A percentile compares a stretch with the other conserved stretches of the same genome.
Conservation (phyloP, 306 rosid species). For the Trifolium dubium region DNA sequence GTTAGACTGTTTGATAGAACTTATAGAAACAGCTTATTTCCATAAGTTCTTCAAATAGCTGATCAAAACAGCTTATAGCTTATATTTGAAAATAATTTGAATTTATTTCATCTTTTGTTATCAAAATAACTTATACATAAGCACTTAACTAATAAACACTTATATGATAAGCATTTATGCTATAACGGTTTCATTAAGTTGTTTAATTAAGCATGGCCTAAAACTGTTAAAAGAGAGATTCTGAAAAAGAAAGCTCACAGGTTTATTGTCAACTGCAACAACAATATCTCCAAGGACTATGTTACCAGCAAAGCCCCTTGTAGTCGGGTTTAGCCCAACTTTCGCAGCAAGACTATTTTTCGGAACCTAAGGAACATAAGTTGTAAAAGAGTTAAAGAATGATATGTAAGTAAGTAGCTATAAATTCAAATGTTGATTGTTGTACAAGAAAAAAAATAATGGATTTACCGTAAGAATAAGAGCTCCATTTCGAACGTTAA, state of each 20-base stretch:
- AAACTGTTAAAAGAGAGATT: slow-evolving; percentile 25
- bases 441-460: slow-evolving; percentile 8
- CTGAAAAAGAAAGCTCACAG: slow-evolving; percentile 59
- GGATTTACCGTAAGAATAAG: slow-evolving; percentile 74
- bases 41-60: no score
- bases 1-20: no score
- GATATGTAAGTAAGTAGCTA: slow-evolving; percentile 30
- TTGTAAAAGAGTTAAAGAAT: slow-evolving; percentile 9
- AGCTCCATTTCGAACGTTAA: slow-evolving; percentile 91
- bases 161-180: no score
- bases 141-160: no score
- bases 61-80: no score
- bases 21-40: no score
- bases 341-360: slow-evolving; percentile 78
- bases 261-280: slow-evolving; percentile 76
- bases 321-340: slow-evolving; percentile 82
- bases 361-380: slow-evolving; percentile 66
- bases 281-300: slow-evolving; percentile 88
- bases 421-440: slow-evolving; percentile 12
- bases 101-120: no score
- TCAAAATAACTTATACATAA: no score
- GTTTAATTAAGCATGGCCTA: no score
- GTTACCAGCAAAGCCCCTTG: slow-evolving; percentile 89
- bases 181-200: no score
- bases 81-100: no score